Base-by-base conservation (phyloP, 768 basidiomycete species). In the Wakefieldia striispora region DNA sequence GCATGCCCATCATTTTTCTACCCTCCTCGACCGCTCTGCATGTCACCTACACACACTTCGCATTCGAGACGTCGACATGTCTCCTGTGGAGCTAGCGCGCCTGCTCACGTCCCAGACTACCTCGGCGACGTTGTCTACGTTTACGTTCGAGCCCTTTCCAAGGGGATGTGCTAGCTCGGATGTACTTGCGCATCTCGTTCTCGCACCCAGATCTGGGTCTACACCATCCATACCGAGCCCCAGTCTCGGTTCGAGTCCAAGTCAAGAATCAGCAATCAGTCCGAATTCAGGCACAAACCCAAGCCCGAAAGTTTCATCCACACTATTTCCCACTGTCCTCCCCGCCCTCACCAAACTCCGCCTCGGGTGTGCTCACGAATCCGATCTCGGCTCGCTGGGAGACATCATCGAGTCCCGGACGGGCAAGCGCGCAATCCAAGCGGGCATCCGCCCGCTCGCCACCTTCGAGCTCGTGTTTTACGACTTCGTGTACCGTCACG, bases 141-240 rank as follows among this genome's bases (percentile, higher is more conserved):
- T 62, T 23, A 60, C 61, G 26, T 60, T 62, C 26, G 60, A 62
- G n/a, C 60, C 60, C 3, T 60, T 49, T 52, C 58, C 52, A 14
- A 56, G 60, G 36, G 21, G 36, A 6, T 63, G 41, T 19, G 55
- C 58, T 0, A 44, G 57, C 39, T 57, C 47, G 20, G 47, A 60
- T 0, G 54, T 62, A 35, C 61, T 62, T n/a, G 20, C 45, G 1
- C 57, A 52, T 44, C 33, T 62, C 21, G 13, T 51, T 12, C 14
- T 34, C 31, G 7, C 27, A 1, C 38, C 56, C 6, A 9, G 3
- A 10, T 36, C 33, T 11, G 31, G 6, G 11, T 26, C 46, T 9
- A 37, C 26, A 11, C 9, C 27, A 9, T 3, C 21, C 20, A 5
- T 31, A 17, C 21, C 38, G 19, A 47, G 49, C 24, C 29, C 43